Evolutionary conservation across 306 rosid genomes (phyloP).

Genomic region (Gynostemma pentaphyllum): DNA sequence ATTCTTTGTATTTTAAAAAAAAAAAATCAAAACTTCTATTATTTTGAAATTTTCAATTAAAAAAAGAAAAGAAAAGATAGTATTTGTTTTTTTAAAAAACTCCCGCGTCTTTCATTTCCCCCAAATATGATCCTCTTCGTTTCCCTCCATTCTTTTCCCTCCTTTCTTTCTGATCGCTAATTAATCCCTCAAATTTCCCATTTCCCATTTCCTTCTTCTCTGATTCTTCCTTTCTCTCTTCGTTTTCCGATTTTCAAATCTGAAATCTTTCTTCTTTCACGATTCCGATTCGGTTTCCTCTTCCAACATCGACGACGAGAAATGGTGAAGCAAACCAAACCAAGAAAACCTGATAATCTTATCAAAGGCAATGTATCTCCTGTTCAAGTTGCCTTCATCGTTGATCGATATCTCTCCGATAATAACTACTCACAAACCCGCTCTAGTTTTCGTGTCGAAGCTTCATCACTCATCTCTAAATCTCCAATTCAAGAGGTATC

Average conservation of each 20-base stretch:
- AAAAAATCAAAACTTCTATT: no score
- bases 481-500: slow-evolving; percentile 56
- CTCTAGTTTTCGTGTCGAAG: slow-evolving; percentile 48
- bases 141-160: slow-evolving; percentile 2
- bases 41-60: no score
- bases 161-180: no score
- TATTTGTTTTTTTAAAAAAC: slow-evolving; percentile 24
- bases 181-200: no score
- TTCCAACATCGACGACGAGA: not conserved
- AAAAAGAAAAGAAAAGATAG: no score
- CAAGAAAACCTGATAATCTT: slow-evolving; percentile 25
- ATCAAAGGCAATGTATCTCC: slow-evolving; percentile 61
- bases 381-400: slow-evolving; percentile 68
- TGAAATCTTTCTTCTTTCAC: not conserved
- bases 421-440: slow-evolving; percentile 46
- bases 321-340: slow-evolving; percentile 55
- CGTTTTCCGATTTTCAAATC: not conserved
- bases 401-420: slow-evolving; percentile 59
- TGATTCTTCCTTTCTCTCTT: not conserved
- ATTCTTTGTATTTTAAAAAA: no score
- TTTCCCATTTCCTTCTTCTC: not conserved
- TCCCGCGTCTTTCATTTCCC: slow-evolving; percentile 36
- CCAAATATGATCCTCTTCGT: not conserved
- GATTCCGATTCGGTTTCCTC: not conserved
- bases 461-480: slow-evolving; percentile 52